Base-by-base conservation (phyloP, 371 early-diverging fungal species). In the Saksenaea oblongispora region DNA sequence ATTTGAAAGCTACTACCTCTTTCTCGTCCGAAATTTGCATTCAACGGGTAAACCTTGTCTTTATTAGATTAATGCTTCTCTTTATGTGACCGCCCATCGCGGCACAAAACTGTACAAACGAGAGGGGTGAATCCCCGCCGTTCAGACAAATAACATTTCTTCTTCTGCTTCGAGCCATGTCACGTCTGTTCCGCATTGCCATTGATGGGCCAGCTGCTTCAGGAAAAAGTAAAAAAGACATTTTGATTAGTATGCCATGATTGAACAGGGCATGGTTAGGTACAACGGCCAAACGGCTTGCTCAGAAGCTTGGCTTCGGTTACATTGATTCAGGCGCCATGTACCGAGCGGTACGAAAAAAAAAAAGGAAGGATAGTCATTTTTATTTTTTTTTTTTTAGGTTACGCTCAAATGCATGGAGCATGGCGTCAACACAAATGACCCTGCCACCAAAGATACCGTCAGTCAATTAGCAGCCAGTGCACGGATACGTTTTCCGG, bases 141-240 rank as follows among this genome's bases (percentile, higher is more conserved):
- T 31, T 31, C 4, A 7, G 7, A 31, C 7, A 31, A 31, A 31
- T 31, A 31, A 31, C 7, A 31, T 2, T 7, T 2, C 31, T 27
- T 27, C 31, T 10, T 58, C 9, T 39, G n/a, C 24, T 26, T 14
- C 24, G 27, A 17, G 34, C 17, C 44, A 76, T 80, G 80, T 73
- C 82, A 58, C 71, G 69, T 18, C 61, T 82, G 28, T 90, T 92
- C 66, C 88, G 89, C 67, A 81, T 96, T 54, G 95, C 97, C 31
- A 95, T 97, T 51, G 97, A 97, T 81, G 97, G 97, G 0, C 95
- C 96, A 7, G 94, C 95, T 13, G 97, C 94, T 11, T 89, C 90
- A 13, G 97, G 97, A 55, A 97, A 97, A 79, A 94, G 95, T 85
- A 87, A 77, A 71, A 59, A 39, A 24, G 42, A 31, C 31, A 39